Percentiles rank a stretch among this genome's conserved stretches.
Evolutionary conservation across 1,284 basidiomycete genomes (phyloP).

Genomic region (Irpex sp.): DNA sequence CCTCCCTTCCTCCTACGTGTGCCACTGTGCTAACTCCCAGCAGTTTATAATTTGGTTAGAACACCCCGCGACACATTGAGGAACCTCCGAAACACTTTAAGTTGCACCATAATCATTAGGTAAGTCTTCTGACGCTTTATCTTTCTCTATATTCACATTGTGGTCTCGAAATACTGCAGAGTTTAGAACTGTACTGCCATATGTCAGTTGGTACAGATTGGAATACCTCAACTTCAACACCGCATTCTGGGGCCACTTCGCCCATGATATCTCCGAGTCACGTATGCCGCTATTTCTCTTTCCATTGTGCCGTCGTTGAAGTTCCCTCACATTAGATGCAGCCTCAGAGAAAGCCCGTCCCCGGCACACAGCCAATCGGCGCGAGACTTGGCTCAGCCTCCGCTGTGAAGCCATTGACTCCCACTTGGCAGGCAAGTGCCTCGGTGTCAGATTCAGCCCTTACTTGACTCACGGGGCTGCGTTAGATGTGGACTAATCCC

Average conservation of each 20-base stretch:
- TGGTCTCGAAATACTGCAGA: background rate
- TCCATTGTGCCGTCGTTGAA: slow-evolving; percentile 14
- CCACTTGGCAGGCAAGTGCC: slow-evolving; percentile 65
- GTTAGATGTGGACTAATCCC: slow-evolving; percentile 22
- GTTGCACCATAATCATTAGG: slow-evolving; percentile 2
- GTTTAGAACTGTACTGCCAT: background rate
- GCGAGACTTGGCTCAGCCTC: slow-evolving; percentile 46
- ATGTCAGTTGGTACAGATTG: slow-evolving; percentile 7
- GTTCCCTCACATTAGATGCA: slow-evolving; percentile 29
- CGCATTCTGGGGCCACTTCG: slow-evolving; percentile 58
- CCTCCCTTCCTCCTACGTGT: background rate
- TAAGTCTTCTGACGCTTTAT: background rate
- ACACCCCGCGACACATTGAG: background rate
- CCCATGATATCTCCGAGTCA: slow-evolving; percentile 53
- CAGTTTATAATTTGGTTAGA: slow-evolving; percentile 10
- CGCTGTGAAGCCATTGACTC: slow-evolving; percentile 49
- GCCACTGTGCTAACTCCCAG: slow-evolving; percentile 2
- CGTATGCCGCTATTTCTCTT: slow-evolving; percentile 34
- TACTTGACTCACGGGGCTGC: background rate
- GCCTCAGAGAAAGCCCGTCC: slow-evolving; percentile 44
- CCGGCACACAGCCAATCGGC: slow-evolving; percentile 44
- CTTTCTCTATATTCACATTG: background rate
- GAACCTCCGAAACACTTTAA: slow-evolving; percentile 3
- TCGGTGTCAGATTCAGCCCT: background rate
- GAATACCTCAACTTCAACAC: slow-evolving; percentile 58